Conservation (phyloP, 208 protist species). For the Crithidia bombi region DNA sequence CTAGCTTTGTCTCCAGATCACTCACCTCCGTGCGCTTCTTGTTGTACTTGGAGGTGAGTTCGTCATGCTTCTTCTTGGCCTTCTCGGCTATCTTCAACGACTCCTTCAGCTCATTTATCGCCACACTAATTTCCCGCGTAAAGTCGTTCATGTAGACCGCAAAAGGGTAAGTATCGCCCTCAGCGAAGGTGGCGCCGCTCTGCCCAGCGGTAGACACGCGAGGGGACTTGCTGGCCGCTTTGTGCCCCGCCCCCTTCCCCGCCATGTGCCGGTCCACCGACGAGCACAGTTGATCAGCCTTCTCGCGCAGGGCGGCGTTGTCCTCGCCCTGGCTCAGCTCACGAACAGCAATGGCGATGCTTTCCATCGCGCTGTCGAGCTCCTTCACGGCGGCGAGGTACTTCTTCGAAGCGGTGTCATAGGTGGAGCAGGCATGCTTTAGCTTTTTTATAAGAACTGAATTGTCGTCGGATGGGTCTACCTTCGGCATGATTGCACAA, state of each 20-base stretch:
- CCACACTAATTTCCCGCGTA: constrained; percentile 34
- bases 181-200: neutral
- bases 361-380: constrained; percentile 51
- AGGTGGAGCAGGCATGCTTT: constrained; percentile 55
- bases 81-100: constrained; percentile 29
- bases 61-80: constrained; percentile 28
- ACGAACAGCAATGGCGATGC: constrained; percentile 59
- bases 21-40: constrained; percentile 41
- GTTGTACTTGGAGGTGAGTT: constrained; percentile 44
- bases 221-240: constrained; percentile 8
- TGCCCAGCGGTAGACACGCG: neutral
- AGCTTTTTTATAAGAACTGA: constrained; percentile 48
- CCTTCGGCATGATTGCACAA: constrained; percentile 7
- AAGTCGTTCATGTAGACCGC: constrained; percentile 67
- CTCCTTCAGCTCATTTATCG: constrained; percentile 40
- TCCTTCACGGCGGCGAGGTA: constrained; percentile 63
- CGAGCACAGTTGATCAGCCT: constrained; percentile 46
- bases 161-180: constrained; percentile 41
- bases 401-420: constrained; percentile 57
- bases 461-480: constrained; percentile 31
- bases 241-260: neutral
- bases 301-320: constrained; percentile 10
- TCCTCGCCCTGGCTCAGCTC: constrained; percentile 57
- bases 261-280: constrained; percentile 51
- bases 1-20: constrained; percentile 51